phyloP scores from a whole-genome alignment of 2,329 filamentous ascomycete genomes.

The Aspergillus felis region DNA sequence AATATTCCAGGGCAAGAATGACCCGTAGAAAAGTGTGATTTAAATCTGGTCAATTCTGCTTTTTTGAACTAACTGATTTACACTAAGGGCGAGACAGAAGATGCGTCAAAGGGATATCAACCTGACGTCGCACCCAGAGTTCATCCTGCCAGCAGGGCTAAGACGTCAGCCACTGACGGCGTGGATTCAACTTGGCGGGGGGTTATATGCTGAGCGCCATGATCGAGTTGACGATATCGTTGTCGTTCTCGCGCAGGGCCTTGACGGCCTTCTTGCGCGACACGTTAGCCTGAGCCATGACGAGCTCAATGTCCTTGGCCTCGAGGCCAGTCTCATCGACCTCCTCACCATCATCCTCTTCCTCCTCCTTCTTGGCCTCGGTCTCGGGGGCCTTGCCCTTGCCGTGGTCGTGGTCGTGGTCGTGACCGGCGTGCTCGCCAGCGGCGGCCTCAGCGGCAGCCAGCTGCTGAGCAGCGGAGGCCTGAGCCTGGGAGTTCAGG shows the following conservation, averaged over 20 bases:
- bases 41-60: constrained; percentile 22
- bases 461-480: constrained; percentile 91
- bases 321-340: constrained; percentile 92
- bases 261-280: constrained; percentile 98
- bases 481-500: constrained; percentile 96
- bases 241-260: constrained; percentile 93
- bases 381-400: constrained; percentile 66
- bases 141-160: constrained; percentile 24
- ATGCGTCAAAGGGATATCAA: constrained; percentile 23
- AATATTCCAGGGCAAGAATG: neutral
- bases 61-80: constrained; percentile 36
- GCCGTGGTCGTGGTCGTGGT: constrained; percentile 44
- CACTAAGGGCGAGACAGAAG: constrained; percentile 26
- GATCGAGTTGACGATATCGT: constrained; percentile 99
- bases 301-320: constrained; percentile 98
- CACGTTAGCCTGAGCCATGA: constrained; percentile 96
- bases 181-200: constrained; percentile 17
- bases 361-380: constrained; percentile 66
- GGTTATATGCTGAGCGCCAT: constrained; percentile 86
- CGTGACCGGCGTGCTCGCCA: constrained; percentile 58
- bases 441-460: constrained; percentile 66
- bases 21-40: neutral
- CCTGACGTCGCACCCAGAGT: constrained; percentile 28
- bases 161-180: constrained; percentile 22
- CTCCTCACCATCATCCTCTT: constrained; percentile 92